These are phyloP conservation scores for Hypholoma fasciculare DNA, from an alignment of 768 basidiomycete species.

Conservation along the genomic window DNA sequence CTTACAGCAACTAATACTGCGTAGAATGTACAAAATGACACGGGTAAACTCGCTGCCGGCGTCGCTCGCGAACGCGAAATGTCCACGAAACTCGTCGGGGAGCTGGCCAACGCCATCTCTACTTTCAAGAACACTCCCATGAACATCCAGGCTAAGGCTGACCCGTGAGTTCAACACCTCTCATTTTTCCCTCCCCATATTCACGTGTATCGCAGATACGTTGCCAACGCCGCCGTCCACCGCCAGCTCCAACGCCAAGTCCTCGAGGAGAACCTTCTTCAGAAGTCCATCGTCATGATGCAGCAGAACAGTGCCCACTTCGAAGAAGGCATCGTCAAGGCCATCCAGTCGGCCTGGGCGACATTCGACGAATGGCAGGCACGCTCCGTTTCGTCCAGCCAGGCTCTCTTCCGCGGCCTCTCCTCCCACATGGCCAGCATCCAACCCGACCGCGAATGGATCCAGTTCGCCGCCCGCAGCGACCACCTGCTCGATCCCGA, in stretches of 20 bases:
- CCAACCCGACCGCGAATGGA: constrained; percentile 91
- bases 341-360: constrained; percentile 95
- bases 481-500: constrained; percentile 98
- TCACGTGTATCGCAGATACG: constrained; percentile 41
- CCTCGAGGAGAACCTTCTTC: constrained; percentile 95
- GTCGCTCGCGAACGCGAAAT: constrained; percentile 94
- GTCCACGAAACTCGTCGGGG: constrained; percentile 82
- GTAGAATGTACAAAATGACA: constrained; percentile 93
- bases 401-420: constrained; percentile 73
- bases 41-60: constrained; percentile 84
- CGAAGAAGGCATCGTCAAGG: constrained; percentile 93
- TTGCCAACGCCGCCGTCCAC: constrained; percentile 69
- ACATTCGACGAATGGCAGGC: constrained; percentile 95
- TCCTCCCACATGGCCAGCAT: constrained; percentile 76
- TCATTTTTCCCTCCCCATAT: not conserved
- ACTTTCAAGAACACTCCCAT: constrained; percentile 95
- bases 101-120: constrained; percentile 86
- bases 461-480: constrained; percentile 87
- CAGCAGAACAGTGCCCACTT: constrained; percentile 97
- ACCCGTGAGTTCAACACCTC: constrained; percentile 66
- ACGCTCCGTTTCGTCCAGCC: constrained; percentile 71
- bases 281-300: constrained; percentile 97
- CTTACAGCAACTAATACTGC: not conserved
- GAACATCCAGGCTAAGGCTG: constrained; percentile 72
- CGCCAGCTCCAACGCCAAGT: constrained; percentile 90